These are phyloP conservation scores for Komagataella ulmi DNA, from an alignment of 805 yeast species.

Conservation along the genomic window DNA sequence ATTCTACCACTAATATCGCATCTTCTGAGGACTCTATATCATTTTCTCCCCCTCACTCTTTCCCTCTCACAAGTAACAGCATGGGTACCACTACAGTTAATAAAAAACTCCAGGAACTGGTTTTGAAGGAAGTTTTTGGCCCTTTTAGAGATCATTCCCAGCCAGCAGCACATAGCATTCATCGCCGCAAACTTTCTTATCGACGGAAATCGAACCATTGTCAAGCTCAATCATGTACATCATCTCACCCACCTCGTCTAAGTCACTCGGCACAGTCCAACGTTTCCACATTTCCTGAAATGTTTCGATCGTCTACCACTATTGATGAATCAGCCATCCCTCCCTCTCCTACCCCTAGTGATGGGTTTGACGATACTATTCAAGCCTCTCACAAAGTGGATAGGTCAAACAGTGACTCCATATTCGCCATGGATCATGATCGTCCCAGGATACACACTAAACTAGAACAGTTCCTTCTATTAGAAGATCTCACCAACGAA, in stretches of 20 bases:
- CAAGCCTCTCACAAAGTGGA: background rate
- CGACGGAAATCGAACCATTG: background rate
- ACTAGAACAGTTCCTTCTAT: conserved; percentile 68
- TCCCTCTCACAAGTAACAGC: conserved; percentile 1
- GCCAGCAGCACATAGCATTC: background rate
- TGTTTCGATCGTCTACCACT: background rate
- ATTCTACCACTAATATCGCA: conserved; percentile 20
- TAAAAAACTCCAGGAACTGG: conserved; percentile 56
- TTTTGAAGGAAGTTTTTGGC: conserved; percentile 61
- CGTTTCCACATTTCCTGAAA: background rate
- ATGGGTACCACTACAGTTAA: conserved; percentile 59
- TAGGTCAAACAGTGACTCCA: background rate
- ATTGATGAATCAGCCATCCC: background rate
- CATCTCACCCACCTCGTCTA: background rate
- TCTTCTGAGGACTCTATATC: background rate
- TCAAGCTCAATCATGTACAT: background rate
- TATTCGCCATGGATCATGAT: conserved; percentile 2
- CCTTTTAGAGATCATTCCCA: conserved; percentile 24
- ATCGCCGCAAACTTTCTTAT: background rate
- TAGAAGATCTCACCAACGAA: conserved; percentile 83
- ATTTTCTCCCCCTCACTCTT: conserved; percentile 1
- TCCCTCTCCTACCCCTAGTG: background rate
- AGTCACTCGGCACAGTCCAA: background rate
- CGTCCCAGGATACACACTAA: conserved; percentile 28
- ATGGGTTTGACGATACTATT: background rate